Base-by-base conservation (phyloP, 768 basidiomycete genomes). In the Hebeloma cylindrosporum region DNA sequence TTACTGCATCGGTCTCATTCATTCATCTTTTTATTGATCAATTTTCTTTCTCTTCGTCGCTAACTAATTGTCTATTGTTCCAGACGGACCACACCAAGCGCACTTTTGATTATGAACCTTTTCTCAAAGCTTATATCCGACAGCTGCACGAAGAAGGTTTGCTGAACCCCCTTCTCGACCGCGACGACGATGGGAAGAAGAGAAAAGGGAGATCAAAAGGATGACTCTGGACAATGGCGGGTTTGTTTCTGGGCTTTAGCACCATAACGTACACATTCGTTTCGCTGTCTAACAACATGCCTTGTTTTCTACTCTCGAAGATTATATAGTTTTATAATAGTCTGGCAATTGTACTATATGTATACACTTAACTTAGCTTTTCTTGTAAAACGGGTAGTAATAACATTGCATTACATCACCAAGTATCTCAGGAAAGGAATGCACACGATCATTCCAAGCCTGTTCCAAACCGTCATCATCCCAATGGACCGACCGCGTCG, bases 51-150 rank as follows among this genome's bases (percentile, higher is more conserved):
- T 30, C 21, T 30, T 16, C 31, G n/a, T n/a, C n/a, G n/a, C n/a
- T n/a, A n/a, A n/a, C n/a, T 45, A 30, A 39, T 27, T 25, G 18
- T 37, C 8, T 4, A 9, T 26, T 40, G 17, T 3, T 30, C 37
- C 47, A 35, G 81, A 72, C 71, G 7, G 81, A 84, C 17, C 71
- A 80, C 49, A 54, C 78, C 32, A 79, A 77, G 40, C 64, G 82
- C 10, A 82, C 80, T 7, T 77, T 74, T 51, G 80, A 84, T 60
- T 84, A 82, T 50, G 79, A 81, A 53, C 79, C 79, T 0, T 82
- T 84, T 60, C 62, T 82, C 22, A 62, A 60, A n/a, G 68, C 64
- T 26, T 81, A 52, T 23, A 31, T 57, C 1, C 34, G 27, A 10
- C 56, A 60, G 2, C 47, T 80, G 51, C 70, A 79, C 29, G 45